Evolutionary conservation across 441 rosid species (phyloP), one percentile per base, ranked within the genome.

Genomic region (Macaranga tanarius): DNA sequence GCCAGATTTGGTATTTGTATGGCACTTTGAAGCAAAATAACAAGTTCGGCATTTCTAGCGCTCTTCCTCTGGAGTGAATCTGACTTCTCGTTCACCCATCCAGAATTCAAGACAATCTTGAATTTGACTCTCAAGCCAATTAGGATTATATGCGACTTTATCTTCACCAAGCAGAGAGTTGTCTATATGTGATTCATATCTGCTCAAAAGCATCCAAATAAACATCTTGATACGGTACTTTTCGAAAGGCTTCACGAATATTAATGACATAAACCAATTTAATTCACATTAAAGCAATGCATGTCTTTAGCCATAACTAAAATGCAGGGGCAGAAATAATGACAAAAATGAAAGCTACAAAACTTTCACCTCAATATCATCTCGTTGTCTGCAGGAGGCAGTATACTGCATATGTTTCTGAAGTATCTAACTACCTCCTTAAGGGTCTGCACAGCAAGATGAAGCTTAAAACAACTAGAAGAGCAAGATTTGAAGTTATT

Each of bases 31-130:
- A 73, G 88, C 82, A 77, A 82, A 89, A 42, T 83, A 86, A 66
- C 96, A 93, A 75, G 19, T 73, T 62, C 79, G 71, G 72, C 97
- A 91, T 83, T 93, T 93, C 98, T 97, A 91, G 10, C 87, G 87
- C 85, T 91, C 96, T 77, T 88, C 92, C 79, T 83, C 84, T 8
- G 90, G 89, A 22, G 83, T 65, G 79, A 82, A 91, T 59, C 65
- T 79, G 45, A 92, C 88, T 76, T 88, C 94, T 72, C 90, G 70
- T 76, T 88, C 84, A 51, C 89, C 90, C 22, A 34, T 73, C 93
- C 97, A 91, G 68, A 93, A 82, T 73, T 84, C 88, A 10, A 90
- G 82, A 74, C 79, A 55, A 52, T 23, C 73, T 71, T 57, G 82
- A 42, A 87, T 72, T 81, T 81, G 87, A 31, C 62, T 75, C 73